phyloP scores from a whole-genome alignment of 2,329 filamentous ascomycete species.

The Talaromyces sp. region DNA sequence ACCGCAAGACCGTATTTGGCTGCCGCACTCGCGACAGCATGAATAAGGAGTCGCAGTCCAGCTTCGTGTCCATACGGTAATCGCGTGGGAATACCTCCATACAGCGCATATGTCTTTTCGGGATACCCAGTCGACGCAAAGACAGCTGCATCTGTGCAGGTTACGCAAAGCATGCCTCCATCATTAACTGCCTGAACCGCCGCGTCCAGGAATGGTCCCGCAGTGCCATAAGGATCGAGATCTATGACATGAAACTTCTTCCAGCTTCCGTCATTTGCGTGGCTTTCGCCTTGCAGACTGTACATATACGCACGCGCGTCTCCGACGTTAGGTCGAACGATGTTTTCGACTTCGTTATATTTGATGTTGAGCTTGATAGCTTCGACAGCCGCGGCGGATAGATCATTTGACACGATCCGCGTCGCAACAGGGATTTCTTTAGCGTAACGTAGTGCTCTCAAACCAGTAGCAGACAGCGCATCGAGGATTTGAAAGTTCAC shows the following conservation, averaged over 20 bases:
- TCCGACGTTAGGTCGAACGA: constrained; percentile 67
- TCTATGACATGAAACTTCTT: constrained; percentile 86
- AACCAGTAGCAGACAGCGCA: constrained; percentile 86
- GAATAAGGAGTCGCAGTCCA: constrained; percentile 77
- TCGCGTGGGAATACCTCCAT: constrained; percentile 83
- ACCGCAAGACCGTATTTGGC: constrained; percentile 82
- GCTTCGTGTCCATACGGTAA: constrained; percentile 82
- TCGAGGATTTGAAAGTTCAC: constrained; percentile 78
- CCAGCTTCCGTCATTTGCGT: constrained; percentile 28
- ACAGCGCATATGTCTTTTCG: constrained; percentile 91
- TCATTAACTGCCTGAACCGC: constrained; percentile 83
- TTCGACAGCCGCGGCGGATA: constrained; percentile 69
- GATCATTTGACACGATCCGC: constrained; percentile 80
- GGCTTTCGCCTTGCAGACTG: constrained; percentile 44
- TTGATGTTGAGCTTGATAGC: constrained; percentile 79
- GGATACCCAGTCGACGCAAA: constrained; percentile 92
- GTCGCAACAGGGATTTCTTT: constrained; percentile 84
- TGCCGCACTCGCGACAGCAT: constrained; percentile 73
- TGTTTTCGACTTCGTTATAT: constrained; percentile 70
- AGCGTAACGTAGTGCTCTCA: constrained; percentile 85
- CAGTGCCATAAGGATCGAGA: constrained; percentile 91
- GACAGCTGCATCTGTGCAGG: constrained; percentile 91
- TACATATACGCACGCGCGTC: constrained; percentile 95
- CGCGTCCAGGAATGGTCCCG: constrained; percentile 85
- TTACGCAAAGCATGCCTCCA: constrained; percentile 87